Evolutionary conservation across 768 basidiomycete species (phyloP).

Genomic region (Amanita polypyramis): DNA sequence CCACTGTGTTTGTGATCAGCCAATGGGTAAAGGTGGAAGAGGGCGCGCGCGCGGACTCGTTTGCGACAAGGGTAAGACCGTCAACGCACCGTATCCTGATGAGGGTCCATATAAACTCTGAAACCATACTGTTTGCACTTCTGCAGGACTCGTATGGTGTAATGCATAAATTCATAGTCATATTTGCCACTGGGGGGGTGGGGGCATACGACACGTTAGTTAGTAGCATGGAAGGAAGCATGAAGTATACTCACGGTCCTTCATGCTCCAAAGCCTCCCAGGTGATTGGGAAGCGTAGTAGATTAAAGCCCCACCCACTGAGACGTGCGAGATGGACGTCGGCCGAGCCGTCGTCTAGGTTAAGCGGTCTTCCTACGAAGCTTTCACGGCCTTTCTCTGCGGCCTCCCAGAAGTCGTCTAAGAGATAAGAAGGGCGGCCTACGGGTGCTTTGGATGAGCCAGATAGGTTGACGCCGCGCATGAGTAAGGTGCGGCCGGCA

Average conservation of each 20-base stretch:
- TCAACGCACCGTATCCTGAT: conserved; percentile 81
- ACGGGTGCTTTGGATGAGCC: conserved; percentile 82
- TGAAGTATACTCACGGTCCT: conserved; percentile 73
- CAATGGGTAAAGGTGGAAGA: too few relatives aligned
- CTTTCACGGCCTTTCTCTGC: conserved; percentile 60
- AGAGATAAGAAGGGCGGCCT: conserved; percentile 52
- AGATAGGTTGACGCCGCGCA: conserved; percentile 93
- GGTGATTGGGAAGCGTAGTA: conserved; percentile 74
- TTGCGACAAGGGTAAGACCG: not conserved
- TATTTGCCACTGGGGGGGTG: conserved; percentile 77
- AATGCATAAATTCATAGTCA: conserved; percentile 88
- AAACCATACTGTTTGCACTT: conserved; percentile 93
- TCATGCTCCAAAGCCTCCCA: conserved; percentile 95
- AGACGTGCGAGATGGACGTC: conserved; percentile 82
- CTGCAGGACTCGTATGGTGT: conserved; percentile 74
- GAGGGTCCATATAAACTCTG: conserved; percentile 87
- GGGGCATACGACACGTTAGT: too few relatives aligned
- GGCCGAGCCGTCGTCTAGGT: conserved; percentile 76
- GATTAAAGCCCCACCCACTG: conserved; percentile 89
- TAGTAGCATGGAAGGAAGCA: too few relatives aligned
- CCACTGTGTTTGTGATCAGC: conserved; percentile 45
- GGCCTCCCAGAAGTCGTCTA: conserved; percentile 74
- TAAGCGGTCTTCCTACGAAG: conserved; percentile 72
- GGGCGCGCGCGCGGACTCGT: not conserved
- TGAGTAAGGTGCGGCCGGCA: conserved; percentile 62